Conservation (phyloP, 2,329 filamentous ascomycete genomes). For the Chrysoporthe puriensis region DNA sequence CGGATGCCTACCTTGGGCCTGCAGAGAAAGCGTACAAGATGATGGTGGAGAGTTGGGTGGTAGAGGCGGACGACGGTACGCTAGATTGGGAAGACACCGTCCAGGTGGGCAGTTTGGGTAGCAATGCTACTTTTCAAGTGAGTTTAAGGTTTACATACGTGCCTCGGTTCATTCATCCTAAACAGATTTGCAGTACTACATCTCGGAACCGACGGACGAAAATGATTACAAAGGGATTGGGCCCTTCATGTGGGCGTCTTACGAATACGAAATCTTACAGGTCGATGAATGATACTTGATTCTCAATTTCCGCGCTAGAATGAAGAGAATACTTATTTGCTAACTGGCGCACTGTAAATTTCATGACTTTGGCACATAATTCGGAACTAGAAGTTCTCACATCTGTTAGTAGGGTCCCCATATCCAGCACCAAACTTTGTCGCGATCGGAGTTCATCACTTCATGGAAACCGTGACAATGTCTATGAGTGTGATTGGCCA, state of each 20-base stretch:
- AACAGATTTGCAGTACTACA: slow-evolving; percentile 39
- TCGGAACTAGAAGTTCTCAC: neutral
- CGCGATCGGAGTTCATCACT: neutral
- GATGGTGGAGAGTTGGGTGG: slow-evolving; percentile 46
- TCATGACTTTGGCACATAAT: neutral
- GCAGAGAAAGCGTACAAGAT: slow-evolving; percentile 43
- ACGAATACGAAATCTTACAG: slow-evolving; percentile 32
- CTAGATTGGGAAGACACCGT: slow-evolving; percentile 52
- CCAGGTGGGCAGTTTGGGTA: slow-evolving; percentile 49
- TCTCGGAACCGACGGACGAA: slow-evolving; percentile 37
- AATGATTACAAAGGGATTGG: slow-evolving; percentile 39
- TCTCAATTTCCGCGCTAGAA: neutral
- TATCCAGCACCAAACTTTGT: neutral
- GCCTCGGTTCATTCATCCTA: neutral
- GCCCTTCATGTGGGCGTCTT: slow-evolving; percentile 39
- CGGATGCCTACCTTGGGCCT: slow-evolving; percentile 37
- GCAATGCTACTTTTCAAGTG: slow-evolving; percentile 50
- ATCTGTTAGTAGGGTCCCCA: neutral
- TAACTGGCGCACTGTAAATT: neutral
- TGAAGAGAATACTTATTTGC: neutral
- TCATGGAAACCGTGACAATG: neutral
- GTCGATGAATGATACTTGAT: neutral
- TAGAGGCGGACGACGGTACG: slow-evolving; percentile 46
- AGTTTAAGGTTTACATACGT: slow-evolving; percentile 23
- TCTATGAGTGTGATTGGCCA: no score